Conservation (phyloP, 2,329 filamentous ascomycete species). For the Thielaviopsis musarum region DNA sequence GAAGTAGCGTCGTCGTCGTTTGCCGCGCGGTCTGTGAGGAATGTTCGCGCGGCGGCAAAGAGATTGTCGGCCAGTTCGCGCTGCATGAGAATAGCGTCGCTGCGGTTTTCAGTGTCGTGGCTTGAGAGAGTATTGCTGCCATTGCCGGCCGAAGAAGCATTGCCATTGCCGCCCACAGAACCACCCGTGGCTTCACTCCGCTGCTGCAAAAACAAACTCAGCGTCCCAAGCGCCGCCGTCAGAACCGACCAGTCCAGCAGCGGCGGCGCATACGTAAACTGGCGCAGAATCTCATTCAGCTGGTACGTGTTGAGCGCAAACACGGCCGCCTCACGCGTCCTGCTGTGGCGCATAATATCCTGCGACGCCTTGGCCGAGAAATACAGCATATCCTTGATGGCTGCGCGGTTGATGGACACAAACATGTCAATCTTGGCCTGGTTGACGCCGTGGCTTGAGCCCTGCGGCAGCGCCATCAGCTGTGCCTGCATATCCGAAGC, state of each 20-base stretch:
- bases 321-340: constrained; percentile 28
- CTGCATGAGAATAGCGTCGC: constrained; percentile 23
- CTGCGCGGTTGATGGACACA: constrained; percentile 33
- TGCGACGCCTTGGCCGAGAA: constrained; percentile 31
- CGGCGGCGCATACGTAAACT: constrained; percentile 25
- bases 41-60: constrained; percentile 29
- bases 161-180: no score
- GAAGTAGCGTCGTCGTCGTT: background rate
- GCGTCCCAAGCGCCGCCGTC: constrained; percentile 26
- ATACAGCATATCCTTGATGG: constrained; percentile 35
- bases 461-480: constrained; percentile 29
- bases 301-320: constrained; percentile 33
- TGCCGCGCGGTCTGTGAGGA: constrained; percentile 17
- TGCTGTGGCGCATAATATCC: constrained; percentile 31
- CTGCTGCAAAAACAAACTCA: constrained; percentile 28
- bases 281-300: constrained; percentile 33
- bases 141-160: no score
- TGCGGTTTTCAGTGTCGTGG: background rate
- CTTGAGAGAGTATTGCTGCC: constrained; percentile 12
- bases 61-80: constrained; percentile 29
- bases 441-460: constrained; percentile 24
- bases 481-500: constrained; percentile 40
- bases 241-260: constrained; percentile 32
- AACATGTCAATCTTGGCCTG: constrained; percentile 31
- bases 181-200: background rate